Evolutionary conservation across 345 rosid genomes (phyloP).

Genomic region (rapeseed (Brassica napus)): Da-Ae NC_063437.1:10501-11000

Average conservation of each 20-base stretch:
- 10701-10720: not conserved
- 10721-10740: constrained; percentile 7
- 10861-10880: not conserved
- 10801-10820: too few relatives aligned
- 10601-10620: not conserved
- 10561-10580: constrained; percentile 66
- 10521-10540: constrained; percentile 92
- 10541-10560: constrained; percentile 63
- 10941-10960: not conserved
- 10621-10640: constrained; percentile 6
- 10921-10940: not conserved
- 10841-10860: not conserved
- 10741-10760: constrained; percentile 10
- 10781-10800: not conserved
- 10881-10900: constrained; percentile 1
- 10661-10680: not conserved
- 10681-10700: not conserved
- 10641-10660: not conserved
- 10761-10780: constrained; percentile 2
- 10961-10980: constrained; percentile 23
- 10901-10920: not conserved
- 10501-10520: constrained; percentile 86
- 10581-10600: constrained; percentile 1
- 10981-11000: constrained; percentile 27
- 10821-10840: too few relatives aligned